Evolutionary conservation across 352 stramenopile species (phyloP), one percentile per base, ranked within the genome.

Genomic region (Peronosclerospora sorghi): DNA sequence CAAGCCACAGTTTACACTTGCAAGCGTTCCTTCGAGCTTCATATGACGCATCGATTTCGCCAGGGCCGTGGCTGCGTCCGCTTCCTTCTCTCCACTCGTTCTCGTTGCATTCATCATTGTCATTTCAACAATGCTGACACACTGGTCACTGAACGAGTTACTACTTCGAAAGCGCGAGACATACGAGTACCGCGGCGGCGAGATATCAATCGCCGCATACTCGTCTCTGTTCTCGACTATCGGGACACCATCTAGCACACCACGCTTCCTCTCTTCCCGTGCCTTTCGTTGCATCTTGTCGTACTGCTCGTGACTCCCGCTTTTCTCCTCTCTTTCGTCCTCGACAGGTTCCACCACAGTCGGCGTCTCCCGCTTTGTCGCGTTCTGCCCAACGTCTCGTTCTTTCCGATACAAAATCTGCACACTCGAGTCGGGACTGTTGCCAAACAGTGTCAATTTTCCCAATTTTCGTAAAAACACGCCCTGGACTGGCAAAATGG

Each of bases 81-180:
- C 62, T 4, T 67, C 47, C 13, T 56, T 35, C 4, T 12, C 17
- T 7, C 20, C 18, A 23, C 43, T 39, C 26, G 53, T 50, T 7
- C 34, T 51, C 13, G 49, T 70, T 8, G 58, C 55, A 23, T 88
- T 79, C 20, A 69, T 50, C 4, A 88, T 57, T 24, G 62, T 62
- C 58, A 90, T 70, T 56, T 90, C 73, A 18, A 90, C 64, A 29
- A 86, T 85, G 44, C 76, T 87, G 35, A 87, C 68, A 46, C 78
- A 90, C 44, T 87, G 78, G 40, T 90, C 78, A 35, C 74, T 86
- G 48, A 85, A 84, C 37, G 78, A 85, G 45, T 87, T 70, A 45
- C 71, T 84, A 41, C 68, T 86, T 29, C 78, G 73, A 55, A 90
- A 86, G 5, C 78, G 68, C 28, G 72, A 83, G 1, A 81, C 66